phyloP scores from a whole-genome alignment of 495 filamentous ascomycete species.

The Trichoderma reesei region DNA sequence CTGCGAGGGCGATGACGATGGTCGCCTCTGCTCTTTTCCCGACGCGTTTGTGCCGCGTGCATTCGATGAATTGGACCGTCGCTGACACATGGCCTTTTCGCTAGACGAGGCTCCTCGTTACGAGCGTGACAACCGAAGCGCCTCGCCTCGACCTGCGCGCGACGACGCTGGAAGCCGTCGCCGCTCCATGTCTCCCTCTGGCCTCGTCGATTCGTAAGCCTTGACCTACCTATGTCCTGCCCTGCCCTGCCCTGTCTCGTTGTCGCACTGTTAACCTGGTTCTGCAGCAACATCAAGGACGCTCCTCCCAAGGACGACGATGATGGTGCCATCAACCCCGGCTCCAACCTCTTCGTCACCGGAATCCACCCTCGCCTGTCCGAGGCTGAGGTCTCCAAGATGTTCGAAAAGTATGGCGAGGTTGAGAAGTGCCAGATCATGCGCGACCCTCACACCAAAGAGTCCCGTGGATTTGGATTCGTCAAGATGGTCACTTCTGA shows the following conservation, averaged over 20 bases:
- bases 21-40: background rate
- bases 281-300: constrained; percentile 37
- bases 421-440: constrained; percentile 99
- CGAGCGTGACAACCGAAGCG: constrained; percentile 74
- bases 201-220: constrained; percentile 25
- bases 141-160: constrained; percentile 75
- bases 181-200: constrained; percentile 67
- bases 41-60: constrained; percentile 1
- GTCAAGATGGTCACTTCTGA: constrained; percentile 96
- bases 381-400: constrained; percentile 81
- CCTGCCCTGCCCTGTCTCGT: background rate
- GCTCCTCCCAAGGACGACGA: constrained; percentile 54
- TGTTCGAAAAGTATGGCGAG: constrained; percentile 97
- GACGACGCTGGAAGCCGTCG: constrained; percentile 55
- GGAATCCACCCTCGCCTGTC: constrained; percentile 92
- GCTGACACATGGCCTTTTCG: background rate
- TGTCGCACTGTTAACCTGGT: constrained; percentile 20
- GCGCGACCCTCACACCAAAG: constrained; percentile 94
- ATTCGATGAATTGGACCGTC: background rate
- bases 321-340: constrained; percentile 75
- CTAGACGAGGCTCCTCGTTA: constrained; percentile 70
- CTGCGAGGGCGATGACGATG: background rate
- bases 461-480: constrained; percentile 98
- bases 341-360: constrained; percentile 98
- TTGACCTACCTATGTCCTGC: constrained; percentile 20